Conservation (phyloP, 495 filamentous ascomycete species). For the Aspergillus haitiensis region DNA sequence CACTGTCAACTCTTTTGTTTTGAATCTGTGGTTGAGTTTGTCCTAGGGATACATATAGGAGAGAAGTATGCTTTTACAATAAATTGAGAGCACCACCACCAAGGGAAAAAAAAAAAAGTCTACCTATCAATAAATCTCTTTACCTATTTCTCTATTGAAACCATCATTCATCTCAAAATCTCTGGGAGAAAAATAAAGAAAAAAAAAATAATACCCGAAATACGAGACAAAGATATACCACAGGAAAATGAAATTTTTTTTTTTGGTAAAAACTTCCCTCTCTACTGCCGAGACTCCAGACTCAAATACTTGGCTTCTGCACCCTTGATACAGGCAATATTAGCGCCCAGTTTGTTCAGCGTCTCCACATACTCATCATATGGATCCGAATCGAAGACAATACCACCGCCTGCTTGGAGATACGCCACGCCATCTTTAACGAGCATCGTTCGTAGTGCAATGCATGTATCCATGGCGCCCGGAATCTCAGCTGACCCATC, state of each 20-base stretch:
- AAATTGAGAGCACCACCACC: too few species aligned
- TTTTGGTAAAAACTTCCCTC: not conserved
- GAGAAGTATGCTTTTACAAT: too few species aligned
- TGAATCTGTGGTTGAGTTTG: too few species aligned
- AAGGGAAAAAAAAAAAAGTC: too few species aligned
- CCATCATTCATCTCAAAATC: not conserved
- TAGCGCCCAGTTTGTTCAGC: constrained; percentile 91
- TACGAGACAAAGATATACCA: constrained; percentile 5
- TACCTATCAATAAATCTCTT: not conserved
- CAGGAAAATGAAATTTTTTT: constrained; percentile 10
- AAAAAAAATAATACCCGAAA: not conserved
- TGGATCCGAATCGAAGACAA: constrained; percentile 92
- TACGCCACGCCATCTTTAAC: constrained; percentile 89
- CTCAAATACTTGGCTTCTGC: constrained; percentile 75
- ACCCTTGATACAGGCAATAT: constrained; percentile 78
- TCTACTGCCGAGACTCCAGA: constrained; percentile 37
- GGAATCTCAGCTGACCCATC: constrained; percentile 50
- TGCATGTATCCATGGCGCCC: constrained; percentile 97
- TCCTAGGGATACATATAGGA: too few species aligned
- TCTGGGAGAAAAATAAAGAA: not conserved
- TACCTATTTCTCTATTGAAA: not conserved
- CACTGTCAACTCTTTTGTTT: too few species aligned
- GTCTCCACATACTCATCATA: constrained; percentile 97
- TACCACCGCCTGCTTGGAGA: constrained; percentile 94
- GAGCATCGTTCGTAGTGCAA: constrained; percentile 95